Evolutionary conservation across 225 moss, liverwort and hornwort species (phyloP).

Genomic region (Antitrichia curtipendula): DNA sequence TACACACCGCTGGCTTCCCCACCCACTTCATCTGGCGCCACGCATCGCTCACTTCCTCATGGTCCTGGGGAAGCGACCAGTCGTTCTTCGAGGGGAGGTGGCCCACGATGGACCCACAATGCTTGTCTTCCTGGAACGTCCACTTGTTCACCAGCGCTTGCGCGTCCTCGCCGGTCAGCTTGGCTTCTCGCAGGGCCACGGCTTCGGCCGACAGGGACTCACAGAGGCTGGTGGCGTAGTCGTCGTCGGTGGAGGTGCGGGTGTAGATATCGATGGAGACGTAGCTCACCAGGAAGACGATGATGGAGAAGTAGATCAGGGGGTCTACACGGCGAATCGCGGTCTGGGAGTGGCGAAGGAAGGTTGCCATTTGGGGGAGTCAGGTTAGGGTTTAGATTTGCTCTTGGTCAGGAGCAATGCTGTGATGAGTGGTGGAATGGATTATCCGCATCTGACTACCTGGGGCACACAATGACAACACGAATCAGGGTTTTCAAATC

Average conservation of each 20-base stretch:
- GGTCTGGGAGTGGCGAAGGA: neutral
- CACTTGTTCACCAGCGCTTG: neutral
- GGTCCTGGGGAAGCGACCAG: neutral
- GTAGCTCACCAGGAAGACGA: conserved; percentile 5
- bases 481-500: neutral
- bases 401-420: neutral
- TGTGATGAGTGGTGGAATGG: neutral
- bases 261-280: neutral
- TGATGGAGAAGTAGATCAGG: conserved; percentile 10
- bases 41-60: neutral
- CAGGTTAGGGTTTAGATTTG: neutral
- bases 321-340: conserved; percentile 13
- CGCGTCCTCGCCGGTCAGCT: conserved; percentile 2
- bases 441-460: neutral
- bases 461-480: neutral
- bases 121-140: neutral
- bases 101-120: conserved; percentile 22
- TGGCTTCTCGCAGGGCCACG: neutral
- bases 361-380: neutral
- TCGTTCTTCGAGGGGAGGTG: conserved; percentile 9
- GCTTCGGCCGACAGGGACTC: neutral
- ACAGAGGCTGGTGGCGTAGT: neutral
- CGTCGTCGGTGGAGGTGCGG: neutral
- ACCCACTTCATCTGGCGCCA: conserved; percentile 78
- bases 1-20: conserved; percentile 57